A percentile compares a stretch with the other conserved stretches of the same genome.
Conservation (phyloP, 1,284 basidiomycete genomes). For the Butyriboletus appendiculatus region DNA sequence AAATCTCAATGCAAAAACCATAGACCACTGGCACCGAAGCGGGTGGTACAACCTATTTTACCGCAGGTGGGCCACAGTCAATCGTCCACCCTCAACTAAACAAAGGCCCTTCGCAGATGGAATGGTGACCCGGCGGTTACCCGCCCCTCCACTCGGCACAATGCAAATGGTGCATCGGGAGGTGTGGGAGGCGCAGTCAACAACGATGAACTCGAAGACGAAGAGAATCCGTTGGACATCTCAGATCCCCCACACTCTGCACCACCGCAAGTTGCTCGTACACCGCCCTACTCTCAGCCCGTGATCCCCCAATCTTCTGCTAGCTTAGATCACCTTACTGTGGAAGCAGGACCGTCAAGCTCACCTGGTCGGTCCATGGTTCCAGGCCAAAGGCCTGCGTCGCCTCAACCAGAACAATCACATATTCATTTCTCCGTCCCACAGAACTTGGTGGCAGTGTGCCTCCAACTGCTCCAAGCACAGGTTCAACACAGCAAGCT, state of each 20-base stretch:
- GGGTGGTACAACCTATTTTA: conserved; percentile 75
- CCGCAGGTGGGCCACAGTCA: conserved; percentile 44
- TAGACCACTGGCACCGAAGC: conserved; percentile 73
- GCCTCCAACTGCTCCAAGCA: conserved; percentile 55
- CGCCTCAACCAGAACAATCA: conserved; percentile 35
- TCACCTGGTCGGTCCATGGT: conserved; percentile 23
- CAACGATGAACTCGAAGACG: conserved; percentile 48
- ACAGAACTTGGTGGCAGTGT: conserved; percentile 56
- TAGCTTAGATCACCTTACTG: conserved; percentile 16
- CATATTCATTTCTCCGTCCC: conserved; percentile 54
- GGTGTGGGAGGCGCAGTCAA: conserved; percentile 27
- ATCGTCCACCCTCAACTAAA: not conserved
- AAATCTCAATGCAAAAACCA: conserved; percentile 64
- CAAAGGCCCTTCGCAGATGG: conserved; percentile 44
- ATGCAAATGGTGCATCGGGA: conserved; percentile 24
- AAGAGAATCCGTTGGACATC: conserved; percentile 50
- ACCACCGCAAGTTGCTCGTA: conserved; percentile 29
- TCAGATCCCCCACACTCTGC: conserved; percentile 29
- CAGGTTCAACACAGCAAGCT: conserved; percentile 59
- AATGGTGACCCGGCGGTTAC: conserved; percentile 60
- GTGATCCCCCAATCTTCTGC: conserved; percentile 14
- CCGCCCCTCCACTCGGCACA: conserved; percentile 43
- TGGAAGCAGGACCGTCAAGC: conserved; percentile 22
- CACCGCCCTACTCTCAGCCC: conserved; percentile 28
- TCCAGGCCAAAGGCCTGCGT: conserved; percentile 25